Percentiles rank a stretch among this genome's conserved stretches.
Conservation (phyloP, 2,329 filamentous ascomycete genomes). For the Verticillium longisporum region DNA sequence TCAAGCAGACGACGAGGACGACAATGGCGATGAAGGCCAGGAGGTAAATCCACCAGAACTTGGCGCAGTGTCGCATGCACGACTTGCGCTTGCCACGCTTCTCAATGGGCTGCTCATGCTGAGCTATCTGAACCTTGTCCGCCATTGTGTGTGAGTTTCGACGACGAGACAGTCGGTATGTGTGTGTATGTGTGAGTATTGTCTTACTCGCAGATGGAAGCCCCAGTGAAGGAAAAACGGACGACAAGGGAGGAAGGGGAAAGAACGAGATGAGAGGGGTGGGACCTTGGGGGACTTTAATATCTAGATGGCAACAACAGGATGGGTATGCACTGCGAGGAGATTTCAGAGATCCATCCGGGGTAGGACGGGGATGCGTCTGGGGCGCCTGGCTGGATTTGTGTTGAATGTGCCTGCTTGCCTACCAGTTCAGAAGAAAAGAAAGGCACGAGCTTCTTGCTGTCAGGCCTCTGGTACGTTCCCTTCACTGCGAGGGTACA, state of each 20-base stretch:
- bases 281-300: constrained; percentile 8
- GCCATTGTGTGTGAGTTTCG: constrained; percentile 22
- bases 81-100: constrained; percentile 26
- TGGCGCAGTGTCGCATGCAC: constrained; percentile 40
- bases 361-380: constrained; percentile 4
- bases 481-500: background rate
- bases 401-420: background rate
- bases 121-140: constrained; percentile 26
- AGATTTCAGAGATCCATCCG: constrained; percentile 5
- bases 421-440: background rate
- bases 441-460: background rate
- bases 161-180: background rate
- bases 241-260: background rate
- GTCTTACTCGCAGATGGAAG: background rate
- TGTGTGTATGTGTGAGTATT: background rate
- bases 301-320: constrained; percentile 1
- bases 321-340: background rate
- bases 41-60: constrained; percentile 57
- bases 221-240: background rate
- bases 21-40: constrained; percentile 41
- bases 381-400: background rate
- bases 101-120: constrained; percentile 24
- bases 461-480: background rate
- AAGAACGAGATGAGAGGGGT: background rate
- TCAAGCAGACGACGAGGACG: constrained; percentile 48